phyloP scores from a whole-genome alignment of 768 basidiomycete genomes.

The Tylopilus sp. region DNA sequence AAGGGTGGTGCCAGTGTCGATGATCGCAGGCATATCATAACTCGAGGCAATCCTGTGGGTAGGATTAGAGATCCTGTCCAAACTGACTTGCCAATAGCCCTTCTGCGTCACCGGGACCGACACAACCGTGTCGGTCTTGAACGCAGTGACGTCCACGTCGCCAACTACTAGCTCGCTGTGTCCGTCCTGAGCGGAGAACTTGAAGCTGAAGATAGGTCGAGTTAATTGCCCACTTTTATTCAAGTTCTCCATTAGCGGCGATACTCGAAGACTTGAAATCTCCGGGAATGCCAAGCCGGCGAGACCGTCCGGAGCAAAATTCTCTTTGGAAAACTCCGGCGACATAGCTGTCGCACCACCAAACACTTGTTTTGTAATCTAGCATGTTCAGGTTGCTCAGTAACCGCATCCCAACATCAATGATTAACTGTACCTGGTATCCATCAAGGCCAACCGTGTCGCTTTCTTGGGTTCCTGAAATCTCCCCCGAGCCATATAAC shows the following conservation, averaged over 20 bases:
- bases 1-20: constrained; percentile 33
- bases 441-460: constrained; percentile 38
- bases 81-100: constrained; percentile 36
- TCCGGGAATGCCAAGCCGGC: constrained; percentile 39
- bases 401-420: not conserved
- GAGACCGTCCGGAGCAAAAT: constrained; percentile 31
- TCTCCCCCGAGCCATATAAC: constrained; percentile 38
- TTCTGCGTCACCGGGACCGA: constrained; percentile 24
- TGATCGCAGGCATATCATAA: constrained; percentile 18
- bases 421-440: constrained; percentile 21
- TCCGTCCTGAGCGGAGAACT: constrained; percentile 31
- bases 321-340: not conserved
- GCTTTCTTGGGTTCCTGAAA: constrained; percentile 29
- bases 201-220: constrained; percentile 41
- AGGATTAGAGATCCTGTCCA: constrained; percentile 10
- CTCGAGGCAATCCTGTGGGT: not conserved
- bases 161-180: constrained; percentile 19
- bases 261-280: constrained; percentile 31
- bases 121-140: constrained; percentile 44
- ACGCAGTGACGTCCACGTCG: constrained; percentile 43
- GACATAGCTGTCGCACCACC: not conserved
- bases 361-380: constrained; percentile 35
- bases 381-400: not conserved
- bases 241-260: constrained; percentile 42
- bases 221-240: constrained; percentile 26